phyloP scores from a whole-genome alignment of 441 rosid species.

The Dalechampia spathulata region DNA sequence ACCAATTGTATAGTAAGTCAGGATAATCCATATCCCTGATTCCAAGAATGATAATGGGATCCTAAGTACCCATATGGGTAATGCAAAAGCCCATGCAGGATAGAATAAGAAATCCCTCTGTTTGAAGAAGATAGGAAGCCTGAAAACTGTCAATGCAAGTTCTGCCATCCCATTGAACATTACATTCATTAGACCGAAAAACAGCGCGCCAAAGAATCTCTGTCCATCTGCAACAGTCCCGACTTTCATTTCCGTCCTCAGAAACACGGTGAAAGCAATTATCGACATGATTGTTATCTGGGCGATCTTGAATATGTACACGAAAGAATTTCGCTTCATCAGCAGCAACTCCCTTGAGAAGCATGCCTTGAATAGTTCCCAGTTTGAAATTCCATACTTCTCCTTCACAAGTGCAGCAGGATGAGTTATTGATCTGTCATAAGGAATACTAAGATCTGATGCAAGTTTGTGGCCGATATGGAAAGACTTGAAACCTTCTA shows the following conservation, averaged over 20 bases:
- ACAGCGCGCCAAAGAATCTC: conserved; percentile 50
- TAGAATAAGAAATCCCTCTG: conserved; percentile 77
- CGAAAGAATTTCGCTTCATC: conserved; percentile 62
- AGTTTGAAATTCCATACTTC: conserved; percentile 50
- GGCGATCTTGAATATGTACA: conserved; percentile 66
- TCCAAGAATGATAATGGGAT: conserved; percentile 70
- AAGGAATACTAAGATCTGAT: conserved; percentile 44
- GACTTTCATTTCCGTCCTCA: conserved; percentile 49
- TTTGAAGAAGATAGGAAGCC: too few relatives aligned
- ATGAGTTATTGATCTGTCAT: conserved; percentile 45
- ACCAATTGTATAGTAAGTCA: conserved; percentile 72
- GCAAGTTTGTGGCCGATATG: conserved; percentile 50
- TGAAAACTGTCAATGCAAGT: conserved; percentile 47
- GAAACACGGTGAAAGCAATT: conserved; percentile 50
- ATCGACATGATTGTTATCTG: conserved; percentile 62
- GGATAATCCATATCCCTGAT: conserved; percentile 46
- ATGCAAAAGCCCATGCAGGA: conserved; percentile 74
- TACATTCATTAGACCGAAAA: conserved; percentile 59
- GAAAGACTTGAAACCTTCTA: conserved; percentile 46
- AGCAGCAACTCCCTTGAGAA: conserved; percentile 79
- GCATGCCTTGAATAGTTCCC: conserved; percentile 66
- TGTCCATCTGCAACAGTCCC: conserved; percentile 44
- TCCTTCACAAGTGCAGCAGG: too few relatives aligned
- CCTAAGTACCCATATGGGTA: conserved; percentile 60
- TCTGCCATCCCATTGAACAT: conserved; percentile 76